Evolutionary conservation across 257 asterid genomes (phyloP).

Genomic region (Rhazya stricta): DNA sequence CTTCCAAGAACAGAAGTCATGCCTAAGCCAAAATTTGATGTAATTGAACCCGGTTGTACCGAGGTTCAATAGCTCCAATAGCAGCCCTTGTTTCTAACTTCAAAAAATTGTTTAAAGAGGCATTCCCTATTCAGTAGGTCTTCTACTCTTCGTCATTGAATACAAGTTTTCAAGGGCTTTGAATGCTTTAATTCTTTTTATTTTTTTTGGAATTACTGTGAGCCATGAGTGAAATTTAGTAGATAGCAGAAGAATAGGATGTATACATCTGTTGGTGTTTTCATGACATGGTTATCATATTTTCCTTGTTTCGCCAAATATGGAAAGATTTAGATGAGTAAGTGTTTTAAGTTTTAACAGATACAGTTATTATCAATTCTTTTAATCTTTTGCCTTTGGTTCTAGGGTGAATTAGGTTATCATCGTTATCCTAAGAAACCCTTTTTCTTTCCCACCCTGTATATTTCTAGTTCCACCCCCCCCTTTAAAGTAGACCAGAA

Average conservation of each 20-base stretch:
- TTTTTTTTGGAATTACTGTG: no score
- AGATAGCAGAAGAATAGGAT: neutral
- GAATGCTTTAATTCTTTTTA: neutral
- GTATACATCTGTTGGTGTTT: neutral
- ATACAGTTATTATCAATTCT: no score
- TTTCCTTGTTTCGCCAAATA: neutral
- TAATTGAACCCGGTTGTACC: no score
- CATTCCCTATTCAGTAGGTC: neutral
- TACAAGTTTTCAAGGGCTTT: neutral
- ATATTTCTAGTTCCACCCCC: conserved; percentile 1
- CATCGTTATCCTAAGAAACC: no score
- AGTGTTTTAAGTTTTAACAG: neutral
- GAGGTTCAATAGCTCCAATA: no score
- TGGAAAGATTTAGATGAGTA: neutral
- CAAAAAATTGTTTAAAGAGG: neutral
- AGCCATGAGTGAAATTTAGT: neutral
- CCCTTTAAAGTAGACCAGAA: no score
- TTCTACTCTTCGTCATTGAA: neutral
- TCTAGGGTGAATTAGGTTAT: neutral
- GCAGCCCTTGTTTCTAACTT: no score
- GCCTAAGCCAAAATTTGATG: no score
- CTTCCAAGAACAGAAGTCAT: no score
- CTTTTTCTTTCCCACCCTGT: neutral
- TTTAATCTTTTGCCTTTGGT: no score
- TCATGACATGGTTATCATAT: neutral